Conservation (phyloP, 2,329 filamentous ascomycete genomes). For the Drechslerella coelobrocha region DNA sequence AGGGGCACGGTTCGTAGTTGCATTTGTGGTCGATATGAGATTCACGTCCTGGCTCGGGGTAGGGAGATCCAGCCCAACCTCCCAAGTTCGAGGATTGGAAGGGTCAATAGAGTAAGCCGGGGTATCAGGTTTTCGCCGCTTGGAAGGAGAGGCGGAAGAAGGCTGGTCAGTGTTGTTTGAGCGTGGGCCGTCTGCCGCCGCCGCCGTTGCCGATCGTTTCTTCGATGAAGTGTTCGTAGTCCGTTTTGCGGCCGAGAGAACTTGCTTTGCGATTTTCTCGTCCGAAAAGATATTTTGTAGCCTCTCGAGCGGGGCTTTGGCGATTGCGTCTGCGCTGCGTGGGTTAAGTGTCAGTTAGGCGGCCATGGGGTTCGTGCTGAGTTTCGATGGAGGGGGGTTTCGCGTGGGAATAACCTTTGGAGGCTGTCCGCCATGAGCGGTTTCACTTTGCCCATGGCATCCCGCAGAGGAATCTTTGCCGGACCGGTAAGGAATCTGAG, state of each 20-base stretch:
- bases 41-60: conserved; percentile 20
- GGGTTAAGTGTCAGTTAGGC: neutral
- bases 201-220: conserved; percentile 29
- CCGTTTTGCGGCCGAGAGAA: conserved; percentile 42
- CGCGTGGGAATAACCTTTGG: conserved; percentile 19
- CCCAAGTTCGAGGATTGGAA: conserved; percentile 37
- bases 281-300: conserved; percentile 32
- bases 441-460: conserved; percentile 40
- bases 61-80: conserved; percentile 40
- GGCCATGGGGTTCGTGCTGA: neutral
- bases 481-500: conserved; percentile 38
- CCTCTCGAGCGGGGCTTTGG: conserved; percentile 30
- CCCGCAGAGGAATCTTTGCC: conserved; percentile 34
- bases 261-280: conserved; percentile 43
- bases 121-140: conserved; percentile 29
- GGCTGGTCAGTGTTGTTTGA: neutral
- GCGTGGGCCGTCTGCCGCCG: neutral
- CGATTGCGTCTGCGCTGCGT: conserved; percentile 29
- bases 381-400: conserved; percentile 4
- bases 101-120: conserved; percentile 20
- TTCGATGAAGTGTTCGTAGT: conserved; percentile 25
- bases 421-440: conserved; percentile 35
- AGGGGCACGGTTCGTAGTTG: conserved; percentile 43
- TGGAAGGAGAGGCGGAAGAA: conserved; percentile 21
- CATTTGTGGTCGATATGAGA: conserved; percentile 15